Evolutionary conservation across 2,329 filamentous ascomycete genomes (phyloP).

Genomic region (Biscogniauxia mediterranea): DNA sequence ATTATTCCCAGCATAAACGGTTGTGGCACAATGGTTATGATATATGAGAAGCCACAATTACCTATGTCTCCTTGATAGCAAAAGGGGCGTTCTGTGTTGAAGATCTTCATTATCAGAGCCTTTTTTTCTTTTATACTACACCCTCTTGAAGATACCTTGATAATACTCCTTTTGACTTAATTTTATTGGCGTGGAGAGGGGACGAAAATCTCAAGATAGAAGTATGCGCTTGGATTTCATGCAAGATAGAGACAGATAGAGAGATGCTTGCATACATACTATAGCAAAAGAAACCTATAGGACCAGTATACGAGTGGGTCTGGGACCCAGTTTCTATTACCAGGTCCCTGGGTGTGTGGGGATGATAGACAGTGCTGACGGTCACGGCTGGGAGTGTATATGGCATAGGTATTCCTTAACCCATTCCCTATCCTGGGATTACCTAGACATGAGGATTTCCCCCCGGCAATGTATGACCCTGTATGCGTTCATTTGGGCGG

Average conservation of each 20-base stretch:
- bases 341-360: neutral
- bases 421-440: no score
- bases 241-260: neutral
- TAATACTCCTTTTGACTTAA: neutral
- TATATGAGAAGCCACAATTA: no score
- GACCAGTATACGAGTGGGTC: neutral
- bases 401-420: no score
- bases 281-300: neutral
- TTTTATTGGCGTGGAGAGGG: neutral
- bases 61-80: no score
- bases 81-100: no score
- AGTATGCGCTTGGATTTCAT: neutral
- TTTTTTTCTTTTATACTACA: neutral
- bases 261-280: neutral
- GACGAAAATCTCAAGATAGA: neutral
- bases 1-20: no score
- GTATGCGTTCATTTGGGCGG: no score
- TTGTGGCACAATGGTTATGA: no score
- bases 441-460: no score
- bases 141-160: no score
- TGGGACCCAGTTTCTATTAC: neutral
- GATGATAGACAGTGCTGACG: neutral
- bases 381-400: neutral
- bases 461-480: no score
- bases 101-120: no score